These are phyloP conservation scores for Entophlyctis luteolus DNA, from an alignment of 192 early-diverging fungal species.

Conservation along the genomic window DNA sequence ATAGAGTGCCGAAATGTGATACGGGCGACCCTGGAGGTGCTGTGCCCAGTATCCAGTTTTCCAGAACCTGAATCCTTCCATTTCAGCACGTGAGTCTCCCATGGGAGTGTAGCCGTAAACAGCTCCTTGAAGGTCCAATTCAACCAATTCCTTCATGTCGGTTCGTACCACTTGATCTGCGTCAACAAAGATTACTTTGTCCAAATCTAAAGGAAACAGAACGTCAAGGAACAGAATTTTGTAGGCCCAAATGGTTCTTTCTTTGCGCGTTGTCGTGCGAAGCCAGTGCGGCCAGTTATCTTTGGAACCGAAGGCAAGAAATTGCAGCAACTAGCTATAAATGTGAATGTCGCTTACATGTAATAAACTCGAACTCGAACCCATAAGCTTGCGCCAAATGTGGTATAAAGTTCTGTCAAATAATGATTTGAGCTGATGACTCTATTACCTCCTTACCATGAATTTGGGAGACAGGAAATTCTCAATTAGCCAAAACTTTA, in stretches of 20 bases:
- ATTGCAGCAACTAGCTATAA: neutral
- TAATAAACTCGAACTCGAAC: slow-evolving; percentile 94
- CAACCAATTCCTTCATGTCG: slow-evolving; percentile 86
- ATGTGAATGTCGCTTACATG: slow-evolving; percentile 47
- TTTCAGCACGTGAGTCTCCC: slow-evolving; percentile 85
- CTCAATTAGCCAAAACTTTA: slow-evolving; percentile 99
- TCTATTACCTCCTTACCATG: slow-evolving; percentile 52
- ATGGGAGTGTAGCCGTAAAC: slow-evolving; percentile 96
- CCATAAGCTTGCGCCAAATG: slow-evolving; percentile 78
- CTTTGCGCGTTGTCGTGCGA: slow-evolving; percentile 85
- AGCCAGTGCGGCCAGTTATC: slow-evolving; percentile 99
- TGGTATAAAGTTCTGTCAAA: slow-evolving; percentile 76
- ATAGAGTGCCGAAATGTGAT: slow-evolving; percentile 92
- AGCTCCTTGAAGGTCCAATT: slow-evolving; percentile 89
- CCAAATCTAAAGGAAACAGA: slow-evolving; percentile 86
- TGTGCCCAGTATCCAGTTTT: slow-evolving; percentile 92
- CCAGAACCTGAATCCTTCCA: slow-evolving; percentile 98
- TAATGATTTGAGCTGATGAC: neutral
- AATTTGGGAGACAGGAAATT: slow-evolving; percentile 97
- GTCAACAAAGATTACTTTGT: slow-evolving; percentile 97
- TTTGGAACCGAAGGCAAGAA: slow-evolving; percentile 13
- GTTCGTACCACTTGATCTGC: slow-evolving; percentile 98
- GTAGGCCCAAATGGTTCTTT: slow-evolving; percentile 98
- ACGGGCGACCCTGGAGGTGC: slow-evolving; percentile 81
- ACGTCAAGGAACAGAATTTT: slow-evolving; percentile 99